Evolutionary conservation across 768 basidiomycete species (phyloP).

Genomic region (Leucocoprinus leucothites): DNA sequence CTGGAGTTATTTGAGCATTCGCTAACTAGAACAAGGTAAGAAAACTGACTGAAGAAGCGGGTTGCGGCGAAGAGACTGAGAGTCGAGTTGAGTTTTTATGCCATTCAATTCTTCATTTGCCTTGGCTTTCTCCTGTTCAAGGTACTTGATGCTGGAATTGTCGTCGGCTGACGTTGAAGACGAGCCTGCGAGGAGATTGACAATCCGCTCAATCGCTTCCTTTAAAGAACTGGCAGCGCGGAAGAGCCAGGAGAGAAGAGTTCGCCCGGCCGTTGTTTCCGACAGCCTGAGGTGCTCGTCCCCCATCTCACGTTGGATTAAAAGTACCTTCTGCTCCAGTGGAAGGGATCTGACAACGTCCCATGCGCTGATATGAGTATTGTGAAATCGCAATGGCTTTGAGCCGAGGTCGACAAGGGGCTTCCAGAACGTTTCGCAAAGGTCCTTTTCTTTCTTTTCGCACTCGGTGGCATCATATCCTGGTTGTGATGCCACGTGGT

Average conservation of each 20-base stretch:
- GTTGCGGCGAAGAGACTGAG: too few species aligned
- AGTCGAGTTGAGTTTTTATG: not conserved
- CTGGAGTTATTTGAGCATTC: too few species aligned
- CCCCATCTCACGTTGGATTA: conserved; percentile 16
- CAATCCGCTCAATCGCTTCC: not conserved
- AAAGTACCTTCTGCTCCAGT: not conserved
- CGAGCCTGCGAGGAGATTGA: not conserved
- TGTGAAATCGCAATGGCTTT: conserved; percentile 2
- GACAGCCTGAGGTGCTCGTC: conserved; percentile 11
- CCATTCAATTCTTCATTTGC: not conserved
- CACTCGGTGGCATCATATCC: not conserved
- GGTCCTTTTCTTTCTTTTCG: not conserved
- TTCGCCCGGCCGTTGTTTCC: conserved; percentile 13
- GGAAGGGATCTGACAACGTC: conserved; percentile 11
- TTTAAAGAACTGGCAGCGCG: not conserved
- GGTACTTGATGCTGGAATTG: not conserved
- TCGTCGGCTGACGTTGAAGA: not conserved
- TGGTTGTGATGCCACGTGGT: not conserved
- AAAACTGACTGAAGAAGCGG: too few species aligned
- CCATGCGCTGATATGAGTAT: conserved; percentile 8
- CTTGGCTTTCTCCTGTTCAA: not conserved
- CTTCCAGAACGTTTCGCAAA: conserved; percentile 2
- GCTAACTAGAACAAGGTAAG: too few species aligned
- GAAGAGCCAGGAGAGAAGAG: conserved; percentile 5
- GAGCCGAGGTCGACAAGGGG: conserved; percentile 1